Evolutionary conservation across 805 yeast genomes (phyloP), one percentile per base, ranked within the genome.

Genomic region (Candida manassasensis): DNA sequence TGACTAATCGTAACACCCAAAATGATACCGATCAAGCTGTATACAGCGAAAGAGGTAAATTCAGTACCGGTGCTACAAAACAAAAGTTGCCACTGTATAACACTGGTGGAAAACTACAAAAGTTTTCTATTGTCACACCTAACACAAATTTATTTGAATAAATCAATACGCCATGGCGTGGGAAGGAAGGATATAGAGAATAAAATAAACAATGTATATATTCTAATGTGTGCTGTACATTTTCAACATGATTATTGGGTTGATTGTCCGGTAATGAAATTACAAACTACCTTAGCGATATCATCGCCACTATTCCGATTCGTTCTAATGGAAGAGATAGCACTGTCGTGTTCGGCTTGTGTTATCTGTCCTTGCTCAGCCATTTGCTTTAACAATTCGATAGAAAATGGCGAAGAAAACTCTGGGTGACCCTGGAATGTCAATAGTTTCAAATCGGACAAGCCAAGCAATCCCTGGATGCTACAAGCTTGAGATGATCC

Each of bases 361-460:
- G 55, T 55, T 13, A 67, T 43, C 11, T 30, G 14, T 10, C 50
- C 49, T 13, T 32, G 34, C 11, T 48, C 39, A 33, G 33, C 38
- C 30, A 48, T 45, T 15, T 37, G 13, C 31, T 51, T 41, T 35
- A 57, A 53, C 41, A 62, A 40, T 15, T 45, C 56, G 17, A 54
- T 34, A 2, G 61, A 48, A 19, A 49, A 51, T 3, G 56, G 66
- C 0, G 62, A 60, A 17, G 61, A 50, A 49, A 84, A 88, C 53
- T 88, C 96, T 0, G 96, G 96, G 50, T 88, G 97, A 0, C 96
- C 96, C 57, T 88, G 97, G 45, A 87, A 73, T 0, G 93, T 75
- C 15, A 88, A 57, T 6, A 83, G 36, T 29, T 69, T 65, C 15
- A 65, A 51, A 27, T 73, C 71, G 37, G 72, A 36, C 11, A 48